Conservation (phyloP, 257 asterid species). For the Linaria vulgaris region DNA sequence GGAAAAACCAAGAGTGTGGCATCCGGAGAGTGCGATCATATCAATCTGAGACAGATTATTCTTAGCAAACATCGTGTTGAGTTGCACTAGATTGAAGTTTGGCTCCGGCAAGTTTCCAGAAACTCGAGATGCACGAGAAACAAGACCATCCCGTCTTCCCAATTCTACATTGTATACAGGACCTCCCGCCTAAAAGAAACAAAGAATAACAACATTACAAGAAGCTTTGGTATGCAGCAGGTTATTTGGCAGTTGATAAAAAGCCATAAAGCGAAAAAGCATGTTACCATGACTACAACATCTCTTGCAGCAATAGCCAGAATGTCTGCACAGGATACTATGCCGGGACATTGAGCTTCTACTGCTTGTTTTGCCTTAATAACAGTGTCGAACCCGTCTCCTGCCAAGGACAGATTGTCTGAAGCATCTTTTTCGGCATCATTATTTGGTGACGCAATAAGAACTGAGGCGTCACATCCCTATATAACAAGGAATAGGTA, state of each 20-base stretch:
- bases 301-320: conserved; percentile 71
- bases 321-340: conserved; percentile 75
- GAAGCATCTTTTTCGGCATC: conserved; percentile 64
- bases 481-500: conserved; percentile 15
- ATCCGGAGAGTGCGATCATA: conserved; percentile 68
- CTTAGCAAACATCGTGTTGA: conserved; percentile 44
- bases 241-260: neutral
- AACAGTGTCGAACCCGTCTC: conserved; percentile 78
- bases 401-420: conserved; percentile 73
- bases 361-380: conserved; percentile 68
- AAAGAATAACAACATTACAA: neutral
- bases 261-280: neutral
- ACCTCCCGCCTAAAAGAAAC: conserved; percentile 59
- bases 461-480: conserved; percentile 83
- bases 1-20: conserved; percentile 72
- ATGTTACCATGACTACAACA: conserved; percentile 59
- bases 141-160: conserved; percentile 69
- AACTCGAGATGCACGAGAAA: conserved; percentile 57
- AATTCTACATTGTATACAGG: conserved; percentile 55
- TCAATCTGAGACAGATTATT: conserved; percentile 52
- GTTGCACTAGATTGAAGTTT: conserved; percentile 37
- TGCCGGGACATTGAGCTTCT: conserved; percentile 61
- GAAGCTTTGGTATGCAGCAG: neutral
- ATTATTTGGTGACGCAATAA: conserved; percentile 56
- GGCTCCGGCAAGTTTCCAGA: conserved; percentile 63